These are phyloP conservation scores for Aquanectria penicillioides DNA, from an alignment of 2,329 filamentous ascomycete species.

Conservation along the genomic window DNA sequence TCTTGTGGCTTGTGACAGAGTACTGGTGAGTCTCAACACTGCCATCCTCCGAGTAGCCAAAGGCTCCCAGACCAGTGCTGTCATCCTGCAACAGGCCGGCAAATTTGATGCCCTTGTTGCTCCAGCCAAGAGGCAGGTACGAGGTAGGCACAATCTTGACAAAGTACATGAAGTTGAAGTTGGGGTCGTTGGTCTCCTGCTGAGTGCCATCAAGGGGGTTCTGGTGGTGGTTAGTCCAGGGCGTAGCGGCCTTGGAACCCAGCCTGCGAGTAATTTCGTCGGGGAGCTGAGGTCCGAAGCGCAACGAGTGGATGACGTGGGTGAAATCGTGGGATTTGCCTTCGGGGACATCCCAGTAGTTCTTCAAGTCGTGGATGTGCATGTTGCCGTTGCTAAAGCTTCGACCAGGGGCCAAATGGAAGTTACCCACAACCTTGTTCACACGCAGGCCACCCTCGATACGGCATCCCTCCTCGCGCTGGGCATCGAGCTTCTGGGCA, in stretches of 20 bases:
- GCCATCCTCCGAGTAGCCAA: conserved; percentile 67
- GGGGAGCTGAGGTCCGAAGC: conserved; percentile 92
- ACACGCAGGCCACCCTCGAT: conserved; percentile 92
- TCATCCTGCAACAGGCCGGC: conserved; percentile 56
- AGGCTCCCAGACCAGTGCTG: conserved; percentile 72
- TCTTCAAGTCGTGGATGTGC: conserved; percentile 97
- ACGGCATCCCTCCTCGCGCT: conserved; percentile 91
- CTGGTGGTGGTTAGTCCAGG: conserved; percentile 89
- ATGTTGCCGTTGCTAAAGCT: conserved; percentile 96
- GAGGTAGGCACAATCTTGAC: conserved; percentile 97
- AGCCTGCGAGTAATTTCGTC: conserved; percentile 73
- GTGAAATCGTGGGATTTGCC: conserved; percentile 84
- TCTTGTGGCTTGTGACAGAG: conserved; percentile 95
- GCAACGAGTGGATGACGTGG: conserved; percentile 86
- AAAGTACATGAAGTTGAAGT: conserved; percentile 99
- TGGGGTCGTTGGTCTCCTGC: conserved; percentile 82
- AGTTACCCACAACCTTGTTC: conserved; percentile 99
- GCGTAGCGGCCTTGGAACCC: conserved; percentile 54
- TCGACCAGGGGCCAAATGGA: conserved; percentile 95
- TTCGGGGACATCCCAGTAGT: conserved; percentile 83
- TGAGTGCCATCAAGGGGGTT: conserved; percentile 88
- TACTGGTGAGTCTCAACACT: conserved; percentile 98
- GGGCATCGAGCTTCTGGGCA: conserved; percentile 84
- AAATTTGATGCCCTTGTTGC: conserved; percentile 60
- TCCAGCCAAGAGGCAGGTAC: conserved; percentile 92